Conservation (phyloP, 768 basidiomycete genomes). For the Lactifluus volemus region DNA sequence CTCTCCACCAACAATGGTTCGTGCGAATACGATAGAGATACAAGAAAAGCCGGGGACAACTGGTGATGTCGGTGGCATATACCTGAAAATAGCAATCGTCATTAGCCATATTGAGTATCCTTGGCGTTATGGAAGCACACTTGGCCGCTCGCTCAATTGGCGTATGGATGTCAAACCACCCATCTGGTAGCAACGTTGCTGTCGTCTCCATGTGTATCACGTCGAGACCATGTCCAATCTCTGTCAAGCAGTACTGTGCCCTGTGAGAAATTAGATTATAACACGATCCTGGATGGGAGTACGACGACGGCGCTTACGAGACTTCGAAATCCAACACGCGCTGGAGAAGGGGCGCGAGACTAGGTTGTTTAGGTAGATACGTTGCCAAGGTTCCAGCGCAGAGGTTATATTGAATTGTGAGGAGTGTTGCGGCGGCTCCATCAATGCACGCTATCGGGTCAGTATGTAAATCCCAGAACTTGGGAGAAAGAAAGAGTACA, state of each 20-base stretch:
- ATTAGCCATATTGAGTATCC: neutral
- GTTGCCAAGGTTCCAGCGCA: constrained; percentile 30
- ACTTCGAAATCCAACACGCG: constrained; percentile 26
- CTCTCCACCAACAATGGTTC: constrained; percentile 29
- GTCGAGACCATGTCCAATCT: constrained; percentile 40
- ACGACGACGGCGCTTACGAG: constrained; percentile 22
- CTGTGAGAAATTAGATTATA: constrained; percentile 5
- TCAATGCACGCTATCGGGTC: constrained; percentile 28
- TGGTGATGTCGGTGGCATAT: constrained; percentile 38
- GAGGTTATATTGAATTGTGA: constrained; percentile 34
- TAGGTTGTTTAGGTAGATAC: constrained; percentile 21
- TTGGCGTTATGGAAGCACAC: constrained; percentile 22
- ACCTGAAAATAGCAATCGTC: constrained; percentile 23
- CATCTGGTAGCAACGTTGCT: constrained; percentile 32
- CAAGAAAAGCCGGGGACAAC: constrained; percentile 23
- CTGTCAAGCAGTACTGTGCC: constrained; percentile 38
- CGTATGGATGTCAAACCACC: constrained; percentile 32
- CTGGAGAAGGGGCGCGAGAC: constrained; percentile 23
- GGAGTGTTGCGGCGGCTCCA: constrained; percentile 27
- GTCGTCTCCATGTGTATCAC: constrained; percentile 36
- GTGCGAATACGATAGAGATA: constrained; percentile 35
- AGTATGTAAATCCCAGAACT: constrained; percentile 32
- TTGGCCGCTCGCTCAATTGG: constrained; percentile 31
- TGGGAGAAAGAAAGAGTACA: constrained; percentile 25
- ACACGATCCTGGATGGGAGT: neutral